Evolutionary conservation across 2,329 filamentous ascomycete species (phyloP).

Genomic region (Raffaelea ambrosiae): DNA sequence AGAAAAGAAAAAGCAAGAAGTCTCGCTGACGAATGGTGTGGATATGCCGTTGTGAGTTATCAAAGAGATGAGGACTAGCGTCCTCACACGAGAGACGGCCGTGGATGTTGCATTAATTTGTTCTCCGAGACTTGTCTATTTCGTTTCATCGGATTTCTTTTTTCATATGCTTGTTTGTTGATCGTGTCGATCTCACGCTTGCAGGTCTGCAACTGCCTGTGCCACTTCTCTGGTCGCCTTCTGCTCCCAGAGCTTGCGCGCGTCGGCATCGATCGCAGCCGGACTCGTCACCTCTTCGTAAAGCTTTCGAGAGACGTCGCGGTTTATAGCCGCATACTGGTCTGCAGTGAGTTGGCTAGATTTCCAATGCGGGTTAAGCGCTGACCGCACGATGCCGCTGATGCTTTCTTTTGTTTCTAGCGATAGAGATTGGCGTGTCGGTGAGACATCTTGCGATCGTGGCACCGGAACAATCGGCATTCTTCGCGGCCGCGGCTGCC

Average conservation of each 20-base stretch:
- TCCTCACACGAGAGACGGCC: no score
- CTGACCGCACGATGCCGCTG: conserved; percentile 76
- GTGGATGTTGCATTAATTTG: background rate
- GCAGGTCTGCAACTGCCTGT: conserved; percentile 56
- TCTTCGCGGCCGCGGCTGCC: conserved; percentile 43
- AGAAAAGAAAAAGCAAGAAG: conserved; percentile 2
- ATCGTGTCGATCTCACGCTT: conserved; percentile 50
- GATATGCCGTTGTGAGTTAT: no score
- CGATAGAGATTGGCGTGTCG: conserved; percentile 56
- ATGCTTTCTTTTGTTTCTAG: conserved; percentile 81
- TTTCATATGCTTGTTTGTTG: conserved; percentile 45
- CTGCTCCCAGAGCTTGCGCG: conserved; percentile 63
- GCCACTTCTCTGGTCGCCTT: conserved; percentile 72
- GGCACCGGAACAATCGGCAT: conserved; percentile 30
- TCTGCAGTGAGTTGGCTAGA: conserved; percentile 74
- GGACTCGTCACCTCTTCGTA: conserved; percentile 61
- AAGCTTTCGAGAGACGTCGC: conserved; percentile 76
- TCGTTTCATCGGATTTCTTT: conserved; percentile 1
- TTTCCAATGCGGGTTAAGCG: conserved; percentile 75
- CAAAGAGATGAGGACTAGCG: no score
- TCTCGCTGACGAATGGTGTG: background rate
- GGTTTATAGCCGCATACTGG: conserved; percentile 88
- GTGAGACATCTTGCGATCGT: conserved; percentile 58
- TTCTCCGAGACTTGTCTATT: background rate
- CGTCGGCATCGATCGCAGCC: conserved; percentile 53